These are phyloP conservation scores for Leccinum imitatum DNA, from an alignment of 768 basidiomycete genomes.

Conservation along the genomic window DNA sequence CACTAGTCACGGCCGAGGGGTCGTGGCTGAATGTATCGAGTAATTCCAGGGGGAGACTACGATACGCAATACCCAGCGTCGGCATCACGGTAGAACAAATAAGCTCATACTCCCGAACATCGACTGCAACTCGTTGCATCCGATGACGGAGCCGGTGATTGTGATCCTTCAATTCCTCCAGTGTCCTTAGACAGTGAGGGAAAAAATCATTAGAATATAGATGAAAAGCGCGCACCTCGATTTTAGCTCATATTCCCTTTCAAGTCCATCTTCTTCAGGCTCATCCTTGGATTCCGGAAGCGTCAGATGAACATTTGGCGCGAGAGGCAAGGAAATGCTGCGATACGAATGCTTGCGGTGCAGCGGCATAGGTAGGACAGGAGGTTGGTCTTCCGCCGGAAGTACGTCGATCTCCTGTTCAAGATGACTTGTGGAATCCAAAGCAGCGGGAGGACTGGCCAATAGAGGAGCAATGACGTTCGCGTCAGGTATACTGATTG, in stretches of 20 bases:
- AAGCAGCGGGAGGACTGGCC: constrained; percentile 2
- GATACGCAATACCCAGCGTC: constrained; percentile 47
- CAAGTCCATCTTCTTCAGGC: constrained; percentile 43
- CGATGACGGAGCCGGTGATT: constrained; percentile 70
- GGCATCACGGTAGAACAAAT: constrained; percentile 53
- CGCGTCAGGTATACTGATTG: constrained; percentile 6
- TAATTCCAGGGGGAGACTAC: constrained; percentile 59
- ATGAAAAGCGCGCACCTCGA: constrained; percentile 19
- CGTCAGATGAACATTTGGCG: constrained; percentile 24
- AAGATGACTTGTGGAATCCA: neutral
- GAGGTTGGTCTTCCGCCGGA: neutral
- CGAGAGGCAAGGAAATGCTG: constrained; percentile 37
- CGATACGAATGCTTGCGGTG: constrained; percentile 21
- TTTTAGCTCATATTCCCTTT: constrained; percentile 53
- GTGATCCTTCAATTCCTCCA: constrained; percentile 57
- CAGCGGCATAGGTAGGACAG: neutral
- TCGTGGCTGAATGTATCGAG: constrained; percentile 76
- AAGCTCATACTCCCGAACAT: constrained; percentile 64
- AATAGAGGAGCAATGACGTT: constrained; percentile 6
- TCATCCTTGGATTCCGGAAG: constrained; percentile 38
- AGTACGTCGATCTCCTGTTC: constrained; percentile 6
- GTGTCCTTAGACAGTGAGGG: constrained; percentile 41
- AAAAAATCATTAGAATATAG: neutral
- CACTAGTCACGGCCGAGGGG: constrained; percentile 70
- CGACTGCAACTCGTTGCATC: constrained; percentile 60